Evolutionary conservation across 2,329 filamentous ascomycete species (phyloP).

Genomic region (Diaporthe capsici): DNA sequence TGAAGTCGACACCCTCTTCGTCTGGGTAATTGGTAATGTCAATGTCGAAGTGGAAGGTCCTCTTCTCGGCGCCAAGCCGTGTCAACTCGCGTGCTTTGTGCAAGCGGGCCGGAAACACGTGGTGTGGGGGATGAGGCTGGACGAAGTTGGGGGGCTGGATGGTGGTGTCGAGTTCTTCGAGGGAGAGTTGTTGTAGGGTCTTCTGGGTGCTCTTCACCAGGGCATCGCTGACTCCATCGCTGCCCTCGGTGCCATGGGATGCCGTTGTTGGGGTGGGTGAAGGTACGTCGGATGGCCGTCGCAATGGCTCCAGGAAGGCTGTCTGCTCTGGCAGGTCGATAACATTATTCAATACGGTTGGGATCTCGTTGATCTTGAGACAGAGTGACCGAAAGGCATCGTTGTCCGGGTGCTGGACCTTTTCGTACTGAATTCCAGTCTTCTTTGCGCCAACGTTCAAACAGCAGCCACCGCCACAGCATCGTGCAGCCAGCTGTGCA

Average conservation of each 20-base stretch:
- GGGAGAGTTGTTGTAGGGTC: slow-evolving; percentile 46
- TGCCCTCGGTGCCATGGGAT: slow-evolving; percentile 52
- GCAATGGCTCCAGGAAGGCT: slow-evolving; percentile 76
- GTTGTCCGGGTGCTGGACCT: slow-evolving; percentile 78
- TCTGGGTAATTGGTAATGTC: slow-evolving; percentile 93
- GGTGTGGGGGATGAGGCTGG: slow-evolving; percentile 93
- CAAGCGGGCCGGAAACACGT: slow-evolving; percentile 91
- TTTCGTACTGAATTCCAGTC: slow-evolving; percentile 65
- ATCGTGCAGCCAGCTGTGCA: slow-evolving; percentile 72
- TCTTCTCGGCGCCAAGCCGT: slow-evolving; percentile 89
- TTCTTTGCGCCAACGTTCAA: slow-evolving; percentile 63
- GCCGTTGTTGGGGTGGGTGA: slow-evolving; percentile 66
- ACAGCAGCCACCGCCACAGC: slow-evolving; percentile 76
- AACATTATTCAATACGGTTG: slow-evolving; percentile 79
- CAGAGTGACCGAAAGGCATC: slow-evolving; percentile 85
- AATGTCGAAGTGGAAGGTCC: slow-evolving; percentile 97
- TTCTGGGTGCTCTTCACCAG: slow-evolving; percentile 42
- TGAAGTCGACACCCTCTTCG: slow-evolving; percentile 90
- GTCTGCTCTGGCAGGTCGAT: slow-evolving; percentile 82
- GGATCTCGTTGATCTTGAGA: slow-evolving; percentile 82
- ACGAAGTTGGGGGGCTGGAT: slow-evolving; percentile 89
- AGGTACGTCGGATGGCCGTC: slow-evolving; percentile 52
- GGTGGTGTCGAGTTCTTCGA: slow-evolving; percentile 66
- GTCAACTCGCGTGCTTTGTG: slow-evolving; percentile 90
- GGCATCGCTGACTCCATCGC: slow-evolving; percentile 54